Percentiles rank a stretch among this genome's conserved stretches.
Evolutionary conservation across 2,329 filamentous ascomycete genomes (phyloP).

Genomic region (Aspergillus fischeri): DNA sequence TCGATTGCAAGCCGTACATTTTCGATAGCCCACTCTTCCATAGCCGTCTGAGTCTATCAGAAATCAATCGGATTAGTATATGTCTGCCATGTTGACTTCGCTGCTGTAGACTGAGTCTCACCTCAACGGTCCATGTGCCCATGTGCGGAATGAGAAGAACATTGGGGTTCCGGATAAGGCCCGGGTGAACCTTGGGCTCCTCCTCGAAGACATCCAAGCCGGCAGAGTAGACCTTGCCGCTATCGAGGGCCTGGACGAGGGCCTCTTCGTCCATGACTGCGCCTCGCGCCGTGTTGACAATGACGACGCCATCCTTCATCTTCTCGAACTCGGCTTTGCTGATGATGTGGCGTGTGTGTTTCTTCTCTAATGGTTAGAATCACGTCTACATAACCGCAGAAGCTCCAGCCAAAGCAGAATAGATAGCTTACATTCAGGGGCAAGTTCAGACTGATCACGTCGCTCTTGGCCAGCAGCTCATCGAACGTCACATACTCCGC

Average conservation of each 20-base stretch:
- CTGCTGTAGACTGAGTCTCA: conserved; percentile 14
- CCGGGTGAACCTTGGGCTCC: conserved; percentile 72
- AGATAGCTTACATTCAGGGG: conserved; percentile 67
- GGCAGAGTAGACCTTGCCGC: conserved; percentile 64
- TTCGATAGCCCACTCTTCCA: conserved; percentile 72
- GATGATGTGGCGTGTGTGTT: conserved; percentile 71
- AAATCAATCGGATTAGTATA: not conserved
- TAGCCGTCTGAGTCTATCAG: conserved; percentile 48
- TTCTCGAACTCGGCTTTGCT: conserved; percentile 64
- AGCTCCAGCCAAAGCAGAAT: not conserved
- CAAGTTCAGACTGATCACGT: conserved; percentile 76
- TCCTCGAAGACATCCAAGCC: conserved; percentile 82
- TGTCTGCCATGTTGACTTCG: not conserved
- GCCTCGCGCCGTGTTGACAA: conserved; percentile 79
- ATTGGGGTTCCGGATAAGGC: conserved; percentile 64
- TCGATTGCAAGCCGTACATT: conserved; percentile 64
- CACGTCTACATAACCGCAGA: not conserved
- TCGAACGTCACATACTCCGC: conserved; percentile 61
- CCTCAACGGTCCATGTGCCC: conserved; percentile 75
- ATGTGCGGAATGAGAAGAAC: conserved; percentile 79
- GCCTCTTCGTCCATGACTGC: conserved; percentile 79
- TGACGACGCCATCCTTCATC: conserved; percentile 74
- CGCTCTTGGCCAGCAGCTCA: conserved; percentile 63
- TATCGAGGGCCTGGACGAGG: conserved; percentile 67
- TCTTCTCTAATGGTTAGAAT: conserved; percentile 29